Evolutionary conservation across 1,284 basidiomycete genomes (phyloP), one percentile per base, ranked within the genome.

Genomic region (Leccinum solheimii): DNA sequence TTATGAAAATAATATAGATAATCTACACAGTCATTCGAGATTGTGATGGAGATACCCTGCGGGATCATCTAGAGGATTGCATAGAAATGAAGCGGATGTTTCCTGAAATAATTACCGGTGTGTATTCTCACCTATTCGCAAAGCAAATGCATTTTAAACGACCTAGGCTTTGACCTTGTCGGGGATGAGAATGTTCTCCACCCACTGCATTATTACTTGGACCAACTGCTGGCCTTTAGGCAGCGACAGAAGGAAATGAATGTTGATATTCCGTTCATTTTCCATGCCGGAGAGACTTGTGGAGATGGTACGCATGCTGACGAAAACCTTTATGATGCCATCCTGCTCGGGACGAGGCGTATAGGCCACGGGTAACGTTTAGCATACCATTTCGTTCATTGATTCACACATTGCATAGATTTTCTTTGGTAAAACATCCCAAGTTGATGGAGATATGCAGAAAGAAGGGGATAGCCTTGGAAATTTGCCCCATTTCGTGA

Each of bases 271-370:
- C 91, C 92, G 1, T 91, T 91, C 72, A 82, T 93, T 53, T 86
- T 93, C 66, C 92, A 93, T 68, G 91, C 88, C 0, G 91, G 90
- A 36, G 90, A 92, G 75, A 92, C 90, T 0, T 78, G 88, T 16
- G 86, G 86, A 5, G 91, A 92, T 68, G 90, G 90, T 4, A 83
- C 82, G 9, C 74, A 77, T 34, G 86, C 87, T 14, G 91, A 94
- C 66, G 72, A 82, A 55, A 94, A 94, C 69, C 75, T 94, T 40
- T 92, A 90, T 69, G 91, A 93, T 69, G 91, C 91, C 3, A 84
- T 93, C 51, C 72, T 91, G 34, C 77, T 92, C 16, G 90, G 86
- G 23, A 90, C 91, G 3, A 90, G 87, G 68, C 83, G 91, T 14
- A 92, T 92, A 59, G 91, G 91, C 0, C 91, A 93, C 74, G 91